phyloP scores from a whole-genome alignment of 257 asterid genomes.

The Solanum ahanhuiri region DNA sequence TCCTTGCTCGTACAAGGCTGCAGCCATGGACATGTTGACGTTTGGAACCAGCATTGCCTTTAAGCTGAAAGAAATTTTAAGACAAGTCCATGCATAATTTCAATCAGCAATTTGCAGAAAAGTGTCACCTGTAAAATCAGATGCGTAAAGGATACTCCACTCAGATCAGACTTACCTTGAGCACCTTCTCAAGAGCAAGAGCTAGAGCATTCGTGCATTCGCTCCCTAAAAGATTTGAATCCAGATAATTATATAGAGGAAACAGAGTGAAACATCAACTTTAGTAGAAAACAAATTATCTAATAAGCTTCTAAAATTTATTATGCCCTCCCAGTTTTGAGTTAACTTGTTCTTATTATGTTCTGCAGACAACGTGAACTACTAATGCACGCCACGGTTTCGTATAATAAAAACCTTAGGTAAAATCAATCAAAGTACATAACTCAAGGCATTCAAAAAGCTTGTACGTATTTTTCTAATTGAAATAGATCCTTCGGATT shows the following conservation, averaged over 20 bases:
- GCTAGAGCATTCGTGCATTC: slow-evolving; percentile 35
- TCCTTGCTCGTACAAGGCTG: slow-evolving; percentile 71
- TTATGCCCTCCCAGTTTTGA: not conserved
- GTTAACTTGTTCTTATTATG: not conserved
- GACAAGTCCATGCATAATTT: not conserved
- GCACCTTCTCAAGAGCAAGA: slow-evolving; percentile 74
- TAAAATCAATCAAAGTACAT: not conserved
- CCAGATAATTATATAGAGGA: slow-evolving; percentile 3
- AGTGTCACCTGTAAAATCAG: not conserved
- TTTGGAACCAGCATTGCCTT: slow-evolving; percentile 65
- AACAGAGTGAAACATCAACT: not conserved
- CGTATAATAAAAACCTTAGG: not conserved
- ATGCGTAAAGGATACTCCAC: not conserved
- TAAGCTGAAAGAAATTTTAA: slow-evolving; percentile 45
- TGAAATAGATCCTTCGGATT: not conserved
- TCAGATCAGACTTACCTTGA: slow-evolving; percentile 44
- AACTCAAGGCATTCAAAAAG: not conserved
- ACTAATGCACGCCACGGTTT: not conserved
- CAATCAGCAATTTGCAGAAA: slow-evolving; percentile 10
- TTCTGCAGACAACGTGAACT: not conserved
- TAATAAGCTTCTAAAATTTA: not conserved
- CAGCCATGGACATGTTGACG: slow-evolving; percentile 91
- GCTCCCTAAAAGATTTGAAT: slow-evolving; percentile 36
- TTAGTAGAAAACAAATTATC: not conserved
- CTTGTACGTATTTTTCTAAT: not conserved